These are phyloP conservation scores for Alternaria hordeiaustralica DNA, from an alignment of 2,329 filamentous ascomycete species.

Conservation along the genomic window DNA sequence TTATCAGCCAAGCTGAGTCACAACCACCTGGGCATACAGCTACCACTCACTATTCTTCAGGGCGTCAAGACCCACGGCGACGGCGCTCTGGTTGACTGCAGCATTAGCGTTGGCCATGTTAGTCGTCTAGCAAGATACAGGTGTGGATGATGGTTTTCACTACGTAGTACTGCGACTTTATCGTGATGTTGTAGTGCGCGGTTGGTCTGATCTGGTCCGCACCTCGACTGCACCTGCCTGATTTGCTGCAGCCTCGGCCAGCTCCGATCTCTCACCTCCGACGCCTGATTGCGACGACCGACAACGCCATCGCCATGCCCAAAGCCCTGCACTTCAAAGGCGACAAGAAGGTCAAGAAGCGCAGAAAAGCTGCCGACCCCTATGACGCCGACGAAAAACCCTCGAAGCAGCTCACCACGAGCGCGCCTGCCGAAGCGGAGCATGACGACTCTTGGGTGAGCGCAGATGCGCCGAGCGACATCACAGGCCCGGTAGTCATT, in stretches of 20 bases:
- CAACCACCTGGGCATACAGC: background rate
- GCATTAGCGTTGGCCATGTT: slow-evolving; percentile 29
- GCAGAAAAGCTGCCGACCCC: slow-evolving; percentile 72
- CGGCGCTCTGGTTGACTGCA: slow-evolving; percentile 33
- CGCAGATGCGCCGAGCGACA: slow-evolving; percentile 75
- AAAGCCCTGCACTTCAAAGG: slow-evolving; percentile 95
- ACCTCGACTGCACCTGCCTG: slow-evolving; percentile 37
- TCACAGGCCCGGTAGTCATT: slow-evolving; percentile 82
- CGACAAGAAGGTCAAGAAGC: slow-evolving; percentile 93
- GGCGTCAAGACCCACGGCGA: slow-evolving; percentile 47
- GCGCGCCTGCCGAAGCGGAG: slow-evolving; percentile 54
- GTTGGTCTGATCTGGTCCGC: slow-evolving; percentile 16
- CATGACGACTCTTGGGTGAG: slow-evolving; percentile 91
- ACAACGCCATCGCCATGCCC: slow-evolving; percentile 64
- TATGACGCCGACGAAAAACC: slow-evolving; percentile 49
- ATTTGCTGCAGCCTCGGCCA: slow-evolving; percentile 32
- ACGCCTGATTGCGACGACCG: slow-evolving; percentile 16
- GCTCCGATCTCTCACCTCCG: slow-evolving; percentile 25
- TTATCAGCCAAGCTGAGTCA: background rate
- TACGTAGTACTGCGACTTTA: slow-evolving; percentile 21
- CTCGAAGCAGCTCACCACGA: slow-evolving; percentile 45
- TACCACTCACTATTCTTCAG: slow-evolving; percentile 53
- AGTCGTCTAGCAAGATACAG: background rate
- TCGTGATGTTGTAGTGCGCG: slow-evolving; percentile 13
- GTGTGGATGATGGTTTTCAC: background rate